These are phyloP conservation scores for Apophysomyces elegans DNA, from an alignment of 371 early-diverging fungal species.

Conservation along the genomic window DNA sequence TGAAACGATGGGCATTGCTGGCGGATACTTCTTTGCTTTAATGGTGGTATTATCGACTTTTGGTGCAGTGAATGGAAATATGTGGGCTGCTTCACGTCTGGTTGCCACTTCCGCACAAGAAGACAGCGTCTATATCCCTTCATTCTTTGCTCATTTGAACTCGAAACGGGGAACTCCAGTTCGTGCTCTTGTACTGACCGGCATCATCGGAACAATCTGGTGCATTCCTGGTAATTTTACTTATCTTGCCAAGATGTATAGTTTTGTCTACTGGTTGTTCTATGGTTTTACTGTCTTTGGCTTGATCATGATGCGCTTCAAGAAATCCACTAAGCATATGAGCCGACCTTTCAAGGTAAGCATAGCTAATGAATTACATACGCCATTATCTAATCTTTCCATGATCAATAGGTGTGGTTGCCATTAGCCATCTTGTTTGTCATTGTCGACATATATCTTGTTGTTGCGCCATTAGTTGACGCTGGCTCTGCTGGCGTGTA, in stretches of 20 bases:
- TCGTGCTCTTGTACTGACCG: constrained; percentile 40
- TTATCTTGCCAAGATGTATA: constrained; percentile 62
- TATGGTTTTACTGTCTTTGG: constrained; percentile 50
- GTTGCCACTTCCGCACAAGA: constrained; percentile 47
- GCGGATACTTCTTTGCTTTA: constrained; percentile 56
- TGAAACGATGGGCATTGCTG: constrained; percentile 51
- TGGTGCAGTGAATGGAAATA: constrained; percentile 50
- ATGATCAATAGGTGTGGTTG: constrained; percentile 27
- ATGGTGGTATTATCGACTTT: constrained; percentile 57
- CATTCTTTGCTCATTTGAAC: constrained; percentile 43
- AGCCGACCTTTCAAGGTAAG: constrained; percentile 38
- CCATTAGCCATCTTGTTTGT: constrained; percentile 40
- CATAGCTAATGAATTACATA: no score
- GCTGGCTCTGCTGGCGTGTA: constrained; percentile 40
- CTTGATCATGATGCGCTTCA: constrained; percentile 41
- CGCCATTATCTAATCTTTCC: no score
- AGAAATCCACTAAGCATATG: constrained; percentile 30
- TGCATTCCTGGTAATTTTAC: constrained; percentile 54
- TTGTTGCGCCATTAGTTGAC: constrained; percentile 45
- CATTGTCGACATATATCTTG: constrained; percentile 38
- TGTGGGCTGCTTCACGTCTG: constrained; percentile 49
- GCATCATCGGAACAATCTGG: constrained; percentile 48
- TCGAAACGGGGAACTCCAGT: constrained; percentile 47
- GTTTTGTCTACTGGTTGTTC: constrained; percentile 62
- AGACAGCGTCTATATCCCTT: constrained; percentile 50